phyloP scores from a whole-genome alignment of 1,284 basidiomycete genomes.

The Neonothopanus nambi region DNA sequence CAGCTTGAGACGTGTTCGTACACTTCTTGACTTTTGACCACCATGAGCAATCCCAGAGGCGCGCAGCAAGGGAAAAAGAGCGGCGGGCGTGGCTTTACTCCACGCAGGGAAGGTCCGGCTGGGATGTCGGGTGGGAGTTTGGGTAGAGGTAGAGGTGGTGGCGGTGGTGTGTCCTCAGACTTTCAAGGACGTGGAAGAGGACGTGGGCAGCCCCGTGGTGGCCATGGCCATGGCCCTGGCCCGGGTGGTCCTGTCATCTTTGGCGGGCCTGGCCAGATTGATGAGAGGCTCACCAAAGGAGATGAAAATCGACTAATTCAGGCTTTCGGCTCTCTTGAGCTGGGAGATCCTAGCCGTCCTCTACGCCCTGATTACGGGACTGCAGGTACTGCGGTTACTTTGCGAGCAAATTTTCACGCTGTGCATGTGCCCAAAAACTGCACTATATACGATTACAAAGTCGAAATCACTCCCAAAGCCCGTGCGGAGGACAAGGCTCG shows the following conservation, averaged over 20 bases:
- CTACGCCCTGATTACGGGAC: constrained; percentile 69
- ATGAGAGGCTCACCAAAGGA: constrained; percentile 41
- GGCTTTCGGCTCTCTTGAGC: constrained; percentile 41
- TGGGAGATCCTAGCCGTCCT: constrained; percentile 51
- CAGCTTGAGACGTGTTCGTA: no score
- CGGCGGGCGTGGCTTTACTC: no score
- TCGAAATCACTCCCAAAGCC: constrained; percentile 54
- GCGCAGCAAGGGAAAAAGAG: no score
- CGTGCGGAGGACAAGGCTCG: constrained; percentile 50
- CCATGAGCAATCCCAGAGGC: no score
- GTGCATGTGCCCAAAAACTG: constrained; percentile 50
- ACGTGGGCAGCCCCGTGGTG: no score
- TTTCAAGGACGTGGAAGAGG: constrained; percentile 22
- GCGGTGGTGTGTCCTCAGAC: constrained; percentile 25
- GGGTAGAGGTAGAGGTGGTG: background rate
- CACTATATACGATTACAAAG: constrained; percentile 58
- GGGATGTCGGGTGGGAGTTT: no score
- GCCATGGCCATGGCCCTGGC: constrained; percentile 16
- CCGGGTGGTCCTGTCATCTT: constrained; percentile 40
- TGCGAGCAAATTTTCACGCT: constrained; percentile 72
- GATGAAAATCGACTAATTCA: constrained; percentile 42
- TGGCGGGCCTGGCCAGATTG: constrained; percentile 39
- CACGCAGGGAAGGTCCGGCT: no score
- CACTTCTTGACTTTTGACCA: no score
- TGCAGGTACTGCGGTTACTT: constrained; percentile 46